Percentiles rank a stretch among this genome's conserved stretches.
These are phyloP conservation scores for Termitomyces sp. DNA, from an alignment of 1,284 basidiomycete genomes.

Conservation along the genomic window DNA sequence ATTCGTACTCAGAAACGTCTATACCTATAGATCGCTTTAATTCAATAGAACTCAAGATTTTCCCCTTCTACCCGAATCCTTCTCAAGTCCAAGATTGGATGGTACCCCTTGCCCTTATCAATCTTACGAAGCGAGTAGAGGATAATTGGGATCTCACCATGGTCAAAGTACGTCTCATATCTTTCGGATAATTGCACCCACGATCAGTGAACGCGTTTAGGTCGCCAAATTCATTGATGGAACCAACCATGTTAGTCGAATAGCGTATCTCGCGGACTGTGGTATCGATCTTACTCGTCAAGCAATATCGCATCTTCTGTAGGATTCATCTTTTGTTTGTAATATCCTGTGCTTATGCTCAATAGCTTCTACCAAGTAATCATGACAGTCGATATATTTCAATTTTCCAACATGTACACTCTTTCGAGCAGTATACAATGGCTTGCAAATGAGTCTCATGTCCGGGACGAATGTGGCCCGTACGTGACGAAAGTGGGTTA, in stretches of 20 bases:
- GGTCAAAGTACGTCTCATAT: constrained; percentile 53
- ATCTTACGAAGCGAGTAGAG: constrained; percentile 76
- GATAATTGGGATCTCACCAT: constrained; percentile 97
- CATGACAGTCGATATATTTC: constrained; percentile 95
- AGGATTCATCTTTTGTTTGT: constrained; percentile 25
- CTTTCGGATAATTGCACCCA: not conserved
- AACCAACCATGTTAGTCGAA: constrained; percentile 85
- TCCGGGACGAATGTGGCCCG: constrained; percentile 82
- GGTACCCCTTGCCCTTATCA: constrained; percentile 88
- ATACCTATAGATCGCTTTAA: constrained; percentile 87
- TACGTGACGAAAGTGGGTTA: constrained; percentile 80
- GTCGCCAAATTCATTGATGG: constrained; percentile 84
- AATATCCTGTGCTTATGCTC: constrained; percentile 1
- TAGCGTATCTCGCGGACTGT: constrained; percentile 89
- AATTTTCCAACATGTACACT: constrained; percentile 97
- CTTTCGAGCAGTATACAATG: constrained; percentile 80
- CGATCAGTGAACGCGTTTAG: constrained; percentile 29
- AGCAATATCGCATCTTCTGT: constrained; percentile 92
- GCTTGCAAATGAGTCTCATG: constrained; percentile 78
- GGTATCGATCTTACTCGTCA: constrained; percentile 81
- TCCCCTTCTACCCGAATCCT: constrained; percentile 95
- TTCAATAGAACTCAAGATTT: constrained; percentile 91
- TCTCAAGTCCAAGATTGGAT: constrained; percentile 89
- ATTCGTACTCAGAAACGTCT: constrained; percentile 93
- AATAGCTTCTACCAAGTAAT: constrained; percentile 90